Percentiles rank a stretch among this genome's conserved stretches.
phyloP scores from a whole-genome alignment of 2,329 filamentous ascomycete genomes.

The Penicillium oxalicum region DNA sequence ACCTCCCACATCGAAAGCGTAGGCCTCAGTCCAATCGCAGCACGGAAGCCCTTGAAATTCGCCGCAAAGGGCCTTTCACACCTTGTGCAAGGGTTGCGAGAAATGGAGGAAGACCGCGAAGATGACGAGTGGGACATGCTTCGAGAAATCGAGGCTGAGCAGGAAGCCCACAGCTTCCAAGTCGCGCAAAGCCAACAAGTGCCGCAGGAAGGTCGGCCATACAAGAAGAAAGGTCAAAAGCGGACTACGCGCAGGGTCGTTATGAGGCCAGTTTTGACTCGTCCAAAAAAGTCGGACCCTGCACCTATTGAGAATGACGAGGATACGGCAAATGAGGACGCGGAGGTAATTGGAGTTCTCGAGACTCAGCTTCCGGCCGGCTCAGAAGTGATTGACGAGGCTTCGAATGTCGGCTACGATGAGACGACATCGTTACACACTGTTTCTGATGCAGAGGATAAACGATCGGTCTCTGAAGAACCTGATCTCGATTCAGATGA shows the following conservation, averaged over 20 bases:
- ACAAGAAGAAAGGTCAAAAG: slow-evolving; percentile 47
- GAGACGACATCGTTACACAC: slow-evolving; percentile 24
- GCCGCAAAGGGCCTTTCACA: slow-evolving; percentile 36
- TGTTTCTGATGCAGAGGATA: slow-evolving; percentile 22
- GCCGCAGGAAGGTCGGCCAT: slow-evolving; percentile 16
- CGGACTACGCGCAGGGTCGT: slow-evolving; percentile 41
- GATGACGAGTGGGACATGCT: slow-evolving; percentile 42
- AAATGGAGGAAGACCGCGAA: slow-evolving; percentile 38
- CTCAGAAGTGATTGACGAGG: slow-evolving; percentile 10
- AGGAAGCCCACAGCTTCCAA: slow-evolving; percentile 25
- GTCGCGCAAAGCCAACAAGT: slow-evolving; percentile 35
- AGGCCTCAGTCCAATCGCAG: slow-evolving; percentile 35
- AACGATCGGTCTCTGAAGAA: slow-evolving; percentile 16
- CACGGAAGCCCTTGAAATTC: slow-evolving; percentile 32
- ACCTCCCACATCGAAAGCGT: slow-evolving; percentile 7
- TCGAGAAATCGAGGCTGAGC: slow-evolving; percentile 39
- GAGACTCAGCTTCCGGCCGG: slow-evolving; percentile 24
- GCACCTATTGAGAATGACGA: slow-evolving; percentile 14
- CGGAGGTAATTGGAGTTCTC: slow-evolving; percentile 21
- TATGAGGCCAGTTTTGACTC: slow-evolving; percentile 39
- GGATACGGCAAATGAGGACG: slow-evolving; percentile 23
- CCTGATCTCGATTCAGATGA: slow-evolving; percentile 19
- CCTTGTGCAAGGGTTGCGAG: slow-evolving; percentile 35
- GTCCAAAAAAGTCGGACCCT: slow-evolving; percentile 21
- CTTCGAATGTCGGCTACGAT: slow-evolving; percentile 8